Conservation (phyloP, 441 rosid genomes). For the Eutrema salsugineum region DNA sequence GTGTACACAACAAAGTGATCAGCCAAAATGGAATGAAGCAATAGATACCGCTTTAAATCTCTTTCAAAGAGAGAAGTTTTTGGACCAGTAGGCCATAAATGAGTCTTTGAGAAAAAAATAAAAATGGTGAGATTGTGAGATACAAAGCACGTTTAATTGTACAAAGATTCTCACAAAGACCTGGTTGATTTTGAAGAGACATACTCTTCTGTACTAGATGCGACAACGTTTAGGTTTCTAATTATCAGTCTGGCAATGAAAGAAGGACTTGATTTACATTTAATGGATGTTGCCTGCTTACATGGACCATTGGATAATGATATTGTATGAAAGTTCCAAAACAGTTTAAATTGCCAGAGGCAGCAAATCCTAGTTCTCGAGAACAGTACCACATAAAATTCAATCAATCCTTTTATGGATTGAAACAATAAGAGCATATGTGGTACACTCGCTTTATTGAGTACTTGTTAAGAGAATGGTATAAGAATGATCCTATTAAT, state of each 20-base stretch:
- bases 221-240: not conserved
- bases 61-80: not conserved
- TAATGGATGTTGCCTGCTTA: too few species aligned
- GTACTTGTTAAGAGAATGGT: not conserved
- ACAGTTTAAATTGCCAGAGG: too few species aligned
- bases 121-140: not conserved
- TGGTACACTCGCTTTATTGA: not conserved
- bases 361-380: not conserved
- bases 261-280: too few species aligned
- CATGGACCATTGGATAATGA: too few species aligned
- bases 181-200: not conserved
- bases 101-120: not conserved
- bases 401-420: not conserved
- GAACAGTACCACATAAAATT: not conserved
- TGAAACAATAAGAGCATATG: not conserved
- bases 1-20: not conserved
- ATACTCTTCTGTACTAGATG: not conserved
- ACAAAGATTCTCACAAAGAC: conserved; percentile 1
- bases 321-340: too few species aligned
- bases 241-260: too few species aligned
- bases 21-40: not conserved
- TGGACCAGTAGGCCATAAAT: not conserved
- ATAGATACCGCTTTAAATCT: not conserved
- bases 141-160: not conserved
- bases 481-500: not conserved